Evolutionary conservation across 148 eudicot species (phyloP), one percentile per base, ranked within the genome.

Genomic region (Chenopodium formosanum): DNA sequence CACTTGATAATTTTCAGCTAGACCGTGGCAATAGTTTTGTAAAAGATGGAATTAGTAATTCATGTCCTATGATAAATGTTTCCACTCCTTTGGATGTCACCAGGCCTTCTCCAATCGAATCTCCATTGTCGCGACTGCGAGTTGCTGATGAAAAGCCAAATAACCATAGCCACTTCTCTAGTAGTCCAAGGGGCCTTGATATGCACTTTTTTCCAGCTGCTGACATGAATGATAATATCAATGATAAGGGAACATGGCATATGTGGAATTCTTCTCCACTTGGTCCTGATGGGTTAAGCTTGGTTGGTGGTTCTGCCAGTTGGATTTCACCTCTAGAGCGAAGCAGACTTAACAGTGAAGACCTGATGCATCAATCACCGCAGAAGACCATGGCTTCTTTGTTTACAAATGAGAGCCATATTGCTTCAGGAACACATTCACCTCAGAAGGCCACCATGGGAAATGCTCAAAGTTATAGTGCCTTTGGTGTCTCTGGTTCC

Each of bases 201-300:
- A 73, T 81, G 86, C 83, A 83, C 70, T 79, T 76, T 79, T 73
- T 72, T 47, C 83, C 92, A 16, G 74, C 84, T 65, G 80, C 85
- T 81, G 89, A 84, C 78, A 74, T 78, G 32, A 88, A 80, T 77
- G 87, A 53, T 78, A 79, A 53, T 78, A 79, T 72, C 83, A 88
- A 80, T 87, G 91, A 91, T 70, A 83, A 79, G 31, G 90, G 97
- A 71, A 86, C 92, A n/a, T 93, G 97, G 97, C 97, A 92, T 85
- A 91, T 93, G 97, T 95, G 99, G 99, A 88, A 88, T 72, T 87
- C 91, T 81, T 88, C 90, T 79, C 94, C 97, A 77, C 94, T 93
- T 79, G 89, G 90, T 82, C 94, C 87, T 83, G 99, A 92, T 85
- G 89, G 92, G 60, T 80, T 91, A 75, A 89, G 97, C 79, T 82